A percentile compares a stretch with the other conserved stretches of the same genome.
phyloP scores from a whole-genome alignment of 2,329 filamentous ascomycete genomes.

The Emmonsia crescens region DNA sequence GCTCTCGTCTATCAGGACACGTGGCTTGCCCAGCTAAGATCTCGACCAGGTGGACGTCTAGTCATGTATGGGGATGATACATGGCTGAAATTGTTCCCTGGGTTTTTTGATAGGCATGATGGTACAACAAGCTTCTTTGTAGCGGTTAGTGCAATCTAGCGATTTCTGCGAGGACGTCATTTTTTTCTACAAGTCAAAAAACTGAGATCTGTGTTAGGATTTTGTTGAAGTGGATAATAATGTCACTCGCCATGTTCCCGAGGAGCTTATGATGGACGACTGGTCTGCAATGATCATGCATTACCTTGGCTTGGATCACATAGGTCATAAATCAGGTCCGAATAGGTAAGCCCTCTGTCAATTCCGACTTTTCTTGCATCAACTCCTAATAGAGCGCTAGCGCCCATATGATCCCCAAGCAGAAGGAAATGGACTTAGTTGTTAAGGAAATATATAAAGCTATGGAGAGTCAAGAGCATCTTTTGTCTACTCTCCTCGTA shows the following conservation, averaged over 20 bases:
- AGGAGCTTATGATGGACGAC: constrained; percentile 63
- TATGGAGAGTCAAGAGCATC: constrained; percentile 58
- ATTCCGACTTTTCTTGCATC: not conserved
- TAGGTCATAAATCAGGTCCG: constrained; percentile 91
- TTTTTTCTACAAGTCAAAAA: constrained; percentile 6
- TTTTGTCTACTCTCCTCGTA: constrained; percentile 69
- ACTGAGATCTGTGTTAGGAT: constrained; percentile 47
- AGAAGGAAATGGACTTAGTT: constrained; percentile 83
- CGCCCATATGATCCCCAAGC: constrained; percentile 84
- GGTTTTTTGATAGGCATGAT: constrained; percentile 74
- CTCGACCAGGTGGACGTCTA: constrained; percentile 58
- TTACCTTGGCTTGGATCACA: constrained; percentile 92
- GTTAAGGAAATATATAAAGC: constrained; percentile 65
- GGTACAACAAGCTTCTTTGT: constrained; percentile 98
- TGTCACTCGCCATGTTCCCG: constrained; percentile 78
- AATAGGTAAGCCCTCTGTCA: constrained; percentile 45
- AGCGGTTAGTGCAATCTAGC: constrained; percentile 52
- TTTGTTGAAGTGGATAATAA: constrained; percentile 98
- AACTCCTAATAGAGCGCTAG: constrained; percentile 35
- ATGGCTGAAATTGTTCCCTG: constrained; percentile 93
- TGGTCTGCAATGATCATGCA: constrained; percentile 94
- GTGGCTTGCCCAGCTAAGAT: constrained; percentile 88
- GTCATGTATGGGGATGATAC: constrained; percentile 97
- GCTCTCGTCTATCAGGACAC: constrained; percentile 83
- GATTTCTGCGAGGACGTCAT: not conserved